Conservation (phyloP, 306 rosid genomes). For the Corylus heterophylla region DNA sequence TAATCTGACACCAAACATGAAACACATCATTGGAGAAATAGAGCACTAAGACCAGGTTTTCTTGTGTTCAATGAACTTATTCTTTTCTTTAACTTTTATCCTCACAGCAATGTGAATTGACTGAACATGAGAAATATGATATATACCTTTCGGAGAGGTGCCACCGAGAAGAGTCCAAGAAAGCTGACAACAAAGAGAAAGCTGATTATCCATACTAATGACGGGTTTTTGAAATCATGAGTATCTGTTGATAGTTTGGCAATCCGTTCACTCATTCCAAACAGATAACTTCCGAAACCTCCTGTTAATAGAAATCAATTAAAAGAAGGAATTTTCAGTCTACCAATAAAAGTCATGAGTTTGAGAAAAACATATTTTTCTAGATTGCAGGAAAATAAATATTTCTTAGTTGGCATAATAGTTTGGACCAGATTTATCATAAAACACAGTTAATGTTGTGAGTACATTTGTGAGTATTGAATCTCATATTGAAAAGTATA, state of each 20-base stretch:
- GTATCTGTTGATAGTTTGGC: slow-evolving; percentile 6
- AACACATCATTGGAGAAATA: slow-evolving; percentile 7
- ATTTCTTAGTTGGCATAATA: background rate
- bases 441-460: too few relatives aligned
- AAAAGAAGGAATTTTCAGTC: background rate
- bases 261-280: slow-evolving; percentile 2
- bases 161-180: slow-evolving; percentile 21
- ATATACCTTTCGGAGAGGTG: slow-evolving; percentile 16
- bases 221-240: slow-evolving; percentile 7
- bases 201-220: slow-evolving; percentile 16
- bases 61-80: background rate
- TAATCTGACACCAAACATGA: slow-evolving; percentile 35
- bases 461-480: too few relatives aligned
- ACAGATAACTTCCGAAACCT: slow-evolving; percentile 18
- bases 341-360: background rate
- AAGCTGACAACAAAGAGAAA: slow-evolving; percentile 22
- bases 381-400: background rate
- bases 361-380: background rate
- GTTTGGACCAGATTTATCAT: too few relatives aligned
- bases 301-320: slow-evolving; percentile 6
- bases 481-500: too few relatives aligned
- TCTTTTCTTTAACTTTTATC: background rate
- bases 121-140: background rate
- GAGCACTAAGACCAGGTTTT: background rate
- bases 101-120: background rate